Evolutionary conservation across 352 stramenopile species (phyloP).

Genomic region (Phytophthora constricta): DNA sequence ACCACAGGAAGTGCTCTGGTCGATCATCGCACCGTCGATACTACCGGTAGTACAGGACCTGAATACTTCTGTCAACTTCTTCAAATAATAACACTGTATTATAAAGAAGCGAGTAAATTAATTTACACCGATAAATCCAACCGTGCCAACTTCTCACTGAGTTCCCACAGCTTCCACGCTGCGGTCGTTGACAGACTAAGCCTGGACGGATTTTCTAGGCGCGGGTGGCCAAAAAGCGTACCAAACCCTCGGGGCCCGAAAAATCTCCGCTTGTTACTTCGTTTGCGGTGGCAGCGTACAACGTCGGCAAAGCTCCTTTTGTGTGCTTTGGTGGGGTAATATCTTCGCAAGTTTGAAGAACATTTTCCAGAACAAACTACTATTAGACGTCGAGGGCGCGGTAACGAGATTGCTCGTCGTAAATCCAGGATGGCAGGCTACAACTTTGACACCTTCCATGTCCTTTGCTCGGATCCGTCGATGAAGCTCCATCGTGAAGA

Average conservation of each 20-base stretch:
- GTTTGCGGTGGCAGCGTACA: constrained; percentile 35
- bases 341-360: constrained; percentile 27
- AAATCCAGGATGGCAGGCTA: constrained; percentile 47
- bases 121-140: no score
- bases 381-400: constrained; percentile 29
- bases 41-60: no score
- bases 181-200: constrained; percentile 20
- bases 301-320: constrained; percentile 29
- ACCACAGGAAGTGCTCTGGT: no score
- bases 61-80: no score
- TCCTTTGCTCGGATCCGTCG: constrained; percentile 32
- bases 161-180: constrained; percentile 33
- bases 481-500: constrained; percentile 57
- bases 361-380: constrained; percentile 34
- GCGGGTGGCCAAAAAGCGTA: constrained; percentile 18
- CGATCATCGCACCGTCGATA: no score
- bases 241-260: constrained; percentile 32
- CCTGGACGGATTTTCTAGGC: constrained; percentile 26
- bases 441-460: constrained; percentile 28
- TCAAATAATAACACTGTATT: no score
- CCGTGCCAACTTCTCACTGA: constrained; percentile 41
- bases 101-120: no score
- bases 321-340: constrained; percentile 28
- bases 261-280: constrained; percentile 32
- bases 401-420: constrained; percentile 36